Evolutionary conservation across 148 eudicot genomes (phyloP).

Genomic region (Talinum fruticosum): DNA sequence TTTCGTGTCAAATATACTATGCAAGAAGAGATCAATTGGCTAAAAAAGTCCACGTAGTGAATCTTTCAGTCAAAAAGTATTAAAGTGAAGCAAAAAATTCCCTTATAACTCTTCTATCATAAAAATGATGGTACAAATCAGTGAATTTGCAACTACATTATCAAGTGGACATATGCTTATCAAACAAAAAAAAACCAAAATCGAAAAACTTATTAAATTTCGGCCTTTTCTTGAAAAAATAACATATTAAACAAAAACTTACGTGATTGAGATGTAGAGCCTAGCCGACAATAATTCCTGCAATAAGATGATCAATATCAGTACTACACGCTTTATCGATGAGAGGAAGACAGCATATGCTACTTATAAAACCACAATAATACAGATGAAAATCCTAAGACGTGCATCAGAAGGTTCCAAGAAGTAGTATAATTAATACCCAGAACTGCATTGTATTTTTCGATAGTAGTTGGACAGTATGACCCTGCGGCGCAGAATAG

Average conservation of each 20-base stretch:
- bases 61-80: background rate
- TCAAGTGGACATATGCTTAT: background rate
- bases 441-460: slow-evolving; percentile 59
- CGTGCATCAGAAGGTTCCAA: slow-evolving; percentile 11
- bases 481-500: slow-evolving; percentile 88
- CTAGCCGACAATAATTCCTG: slow-evolving; percentile 79
- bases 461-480: slow-evolving; percentile 64
- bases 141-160: background rate
- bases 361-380: background rate
- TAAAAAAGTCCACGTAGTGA: too few species aligned
- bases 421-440: slow-evolving; percentile 53
- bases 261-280: slow-evolving; percentile 65
- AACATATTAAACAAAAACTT: slow-evolving; percentile 17
- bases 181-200: background rate
- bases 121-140: background rate
- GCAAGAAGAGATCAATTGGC: background rate
- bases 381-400: background rate
- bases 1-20: too few species aligned
- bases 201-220: background rate
- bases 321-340: background rate
- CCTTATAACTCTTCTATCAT: background rate
- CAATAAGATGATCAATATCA: slow-evolving; percentile 15
- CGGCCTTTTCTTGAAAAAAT: background rate
- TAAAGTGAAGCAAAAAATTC: background rate
- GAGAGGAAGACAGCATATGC: background rate